These are phyloP conservation scores for Tetracladium marchalianum DNA, from an alignment of 495 filamentous ascomycete genomes.

Conservation along the genomic window DNA sequence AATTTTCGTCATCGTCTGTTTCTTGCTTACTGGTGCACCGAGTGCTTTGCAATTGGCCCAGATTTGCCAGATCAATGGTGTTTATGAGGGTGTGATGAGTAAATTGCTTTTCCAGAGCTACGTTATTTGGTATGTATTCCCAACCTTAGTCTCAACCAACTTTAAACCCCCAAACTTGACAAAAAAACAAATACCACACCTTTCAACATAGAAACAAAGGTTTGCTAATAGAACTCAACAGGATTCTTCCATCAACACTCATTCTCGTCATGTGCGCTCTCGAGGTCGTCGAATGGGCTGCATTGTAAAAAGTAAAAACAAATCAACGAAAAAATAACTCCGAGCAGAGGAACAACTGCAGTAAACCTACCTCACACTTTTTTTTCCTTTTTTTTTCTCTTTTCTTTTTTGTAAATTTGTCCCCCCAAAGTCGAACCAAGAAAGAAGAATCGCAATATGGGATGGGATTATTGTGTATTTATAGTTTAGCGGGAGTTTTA, in stretches of 20 bases:
- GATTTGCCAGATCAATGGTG: conserved; percentile 97
- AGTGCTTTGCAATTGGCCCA: conserved; percentile 92
- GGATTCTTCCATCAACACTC: conserved; percentile 91
- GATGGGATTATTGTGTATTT: too few relatives aligned
- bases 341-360: too few relatives aligned
- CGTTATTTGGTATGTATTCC: conserved; percentile 68
- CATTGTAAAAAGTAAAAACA: background rate
- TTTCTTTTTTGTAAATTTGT: too few relatives aligned
- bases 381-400: too few relatives aligned
- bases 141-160: background rate
- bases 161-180: background rate
- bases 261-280: conserved; percentile 84
- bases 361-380: too few relatives aligned
- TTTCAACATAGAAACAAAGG: too few relatives aligned
- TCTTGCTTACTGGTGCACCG: conserved; percentile 87
- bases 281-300: conserved; percentile 87
- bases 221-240: conserved; percentile 25
- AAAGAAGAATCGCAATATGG: too few relatives aligned
- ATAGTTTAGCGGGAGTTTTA: too few relatives aligned
- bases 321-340: too few relatives aligned
- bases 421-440: too few relatives aligned
- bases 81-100: conserved; percentile 89
- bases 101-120: conserved; percentile 95
- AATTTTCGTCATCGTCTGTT: conserved; percentile 96
- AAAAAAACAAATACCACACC: too few relatives aligned